Base-by-base conservation (phyloP, 345 rosid species). In the Salix purpurea region DNA sequence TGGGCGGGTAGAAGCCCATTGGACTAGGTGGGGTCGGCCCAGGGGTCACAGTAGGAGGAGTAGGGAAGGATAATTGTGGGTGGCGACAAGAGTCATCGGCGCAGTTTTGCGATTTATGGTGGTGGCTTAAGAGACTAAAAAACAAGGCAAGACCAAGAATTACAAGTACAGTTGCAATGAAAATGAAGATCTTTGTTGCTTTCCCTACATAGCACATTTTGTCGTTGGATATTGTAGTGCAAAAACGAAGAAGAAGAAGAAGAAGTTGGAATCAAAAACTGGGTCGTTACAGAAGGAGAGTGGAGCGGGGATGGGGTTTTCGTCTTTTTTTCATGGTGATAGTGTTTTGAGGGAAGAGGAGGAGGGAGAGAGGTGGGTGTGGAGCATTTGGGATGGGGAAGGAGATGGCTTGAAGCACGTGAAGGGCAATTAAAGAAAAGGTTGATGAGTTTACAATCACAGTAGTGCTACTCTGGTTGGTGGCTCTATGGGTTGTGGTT, bases 131-230 rank as follows among this genome's bases (percentile, higher is more conserved):
- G 65, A 90, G 76, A 10, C 93, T 90, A 82, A 90, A 85, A 71
- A 89, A 97, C 71, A 93, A 76, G 80, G 89, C 86, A 37, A 95
- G 87, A 65, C 93, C 93, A 71, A 89, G 81, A 83, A 90, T 94
- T 16, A 87, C 86, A 58, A 85, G 64, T 73, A 86, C 94, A 19
- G 92, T 89, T 61, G 90, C 94, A 36, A 91, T 82, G 97, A 95
- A 95, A 76, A 95, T 91, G 88, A 95, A 95, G 90, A 95, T 95
- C 92, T 93, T 95, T 77, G 99, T 95, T 70, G 99, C 99, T 88
- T 95, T 93, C 65, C 99, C 99, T 64, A 93, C 94, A 81, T 92
- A 95, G 82, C 97, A 92, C 94, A 95, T 87, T 12, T 36, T 19
- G 24, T 21, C 2, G 23, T 36, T 18, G 70, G 36, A 32, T 30